Evolutionary conservation across 306 rosid genomes (phyloP).

Genomic region (Malus sylvestris): DNA sequence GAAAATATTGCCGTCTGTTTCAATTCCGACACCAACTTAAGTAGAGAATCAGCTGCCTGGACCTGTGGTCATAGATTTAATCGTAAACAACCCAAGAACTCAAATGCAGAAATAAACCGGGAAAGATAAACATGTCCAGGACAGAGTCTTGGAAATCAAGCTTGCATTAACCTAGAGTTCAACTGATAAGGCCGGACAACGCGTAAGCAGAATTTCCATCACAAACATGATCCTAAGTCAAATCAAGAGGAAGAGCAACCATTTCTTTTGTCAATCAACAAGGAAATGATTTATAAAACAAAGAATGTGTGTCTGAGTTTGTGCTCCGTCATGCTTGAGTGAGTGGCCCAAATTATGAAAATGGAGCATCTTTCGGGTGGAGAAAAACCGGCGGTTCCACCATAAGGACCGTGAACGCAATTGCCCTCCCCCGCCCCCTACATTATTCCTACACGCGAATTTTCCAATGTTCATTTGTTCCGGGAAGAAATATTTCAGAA

Average conservation of each 20-base stretch:
- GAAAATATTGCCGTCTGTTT: constrained; percentile 89
- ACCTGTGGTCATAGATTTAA: constrained; percentile 26
- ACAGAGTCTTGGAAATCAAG: neutral
- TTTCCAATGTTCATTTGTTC: neutral
- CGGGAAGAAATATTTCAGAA: too few species aligned
- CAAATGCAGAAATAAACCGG: neutral
- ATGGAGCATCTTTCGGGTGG: neutral
- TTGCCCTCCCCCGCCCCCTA: too few species aligned
- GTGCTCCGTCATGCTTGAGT: too few species aligned
- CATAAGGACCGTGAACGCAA: too few species aligned
- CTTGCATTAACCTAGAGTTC: neutral
- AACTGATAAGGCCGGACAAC: neutral
- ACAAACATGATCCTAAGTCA: neutral
- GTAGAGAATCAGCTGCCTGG: constrained; percentile 76
- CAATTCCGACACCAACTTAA: constrained; percentile 74
- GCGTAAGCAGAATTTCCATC: neutral
- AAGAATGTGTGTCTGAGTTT: neutral
- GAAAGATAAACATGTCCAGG: neutral
- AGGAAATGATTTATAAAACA: neutral
- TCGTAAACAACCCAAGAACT: neutral
- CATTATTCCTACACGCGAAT: too few species aligned
- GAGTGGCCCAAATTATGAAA: too few species aligned
- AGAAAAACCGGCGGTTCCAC: too few species aligned
- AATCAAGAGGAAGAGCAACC: neutral
- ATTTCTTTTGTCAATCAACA: neutral